These are phyloP conservation scores for Scleromitrula shiraiana DNA, from an alignment of 2,329 filamentous ascomycete genomes.

Conservation along the genomic window DNA sequence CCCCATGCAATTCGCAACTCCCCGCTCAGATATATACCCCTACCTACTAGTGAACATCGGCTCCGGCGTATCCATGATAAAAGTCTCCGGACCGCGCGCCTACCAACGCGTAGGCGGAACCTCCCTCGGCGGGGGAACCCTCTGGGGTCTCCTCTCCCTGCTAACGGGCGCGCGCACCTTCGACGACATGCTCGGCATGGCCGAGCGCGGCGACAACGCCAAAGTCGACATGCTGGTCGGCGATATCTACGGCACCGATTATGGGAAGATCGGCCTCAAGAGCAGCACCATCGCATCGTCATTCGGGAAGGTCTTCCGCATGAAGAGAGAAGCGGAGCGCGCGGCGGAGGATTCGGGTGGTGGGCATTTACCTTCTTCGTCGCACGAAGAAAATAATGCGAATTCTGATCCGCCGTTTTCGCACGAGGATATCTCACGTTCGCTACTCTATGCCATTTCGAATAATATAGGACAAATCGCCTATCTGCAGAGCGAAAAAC, in stretches of 20 bases:
- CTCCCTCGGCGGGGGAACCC: slow-evolving; percentile 89
- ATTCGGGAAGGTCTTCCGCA: slow-evolving; percentile 93
- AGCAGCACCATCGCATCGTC: slow-evolving; percentile 92
- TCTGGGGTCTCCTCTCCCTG: slow-evolving; percentile 89
- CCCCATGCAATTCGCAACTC: slow-evolving; percentile 80
- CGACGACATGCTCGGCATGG: slow-evolving; percentile 92
- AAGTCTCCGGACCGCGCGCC: slow-evolving; percentile 80
- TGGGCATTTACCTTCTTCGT: neutral
- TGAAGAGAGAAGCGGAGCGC: slow-evolving; percentile 77
- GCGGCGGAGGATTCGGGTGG: slow-evolving; percentile 69
- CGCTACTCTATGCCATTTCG: slow-evolving; percentile 86
- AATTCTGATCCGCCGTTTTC: slow-evolving; percentile 50
- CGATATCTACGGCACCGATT: slow-evolving; percentile 95
- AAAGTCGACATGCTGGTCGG: slow-evolving; percentile 95
- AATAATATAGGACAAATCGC: slow-evolving; percentile 99
- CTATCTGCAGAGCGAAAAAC: slow-evolving; percentile 93
- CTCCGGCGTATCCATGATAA: slow-evolving; percentile 93
- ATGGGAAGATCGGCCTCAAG: slow-evolving; percentile 92
- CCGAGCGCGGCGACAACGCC: slow-evolving; percentile 83
- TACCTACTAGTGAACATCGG: slow-evolving; percentile 98
- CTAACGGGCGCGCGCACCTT: slow-evolving; percentile 93
- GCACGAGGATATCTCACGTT: slow-evolving; percentile 79
- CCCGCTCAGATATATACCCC: slow-evolving; percentile 78
- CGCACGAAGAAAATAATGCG: slow-evolving; percentile 9
- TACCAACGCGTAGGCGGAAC: slow-evolving; percentile 92